Conservation (phyloP, 2,329 filamentous ascomycete species). For the Stagonosporopsis cucurbitacearum region DNA sequence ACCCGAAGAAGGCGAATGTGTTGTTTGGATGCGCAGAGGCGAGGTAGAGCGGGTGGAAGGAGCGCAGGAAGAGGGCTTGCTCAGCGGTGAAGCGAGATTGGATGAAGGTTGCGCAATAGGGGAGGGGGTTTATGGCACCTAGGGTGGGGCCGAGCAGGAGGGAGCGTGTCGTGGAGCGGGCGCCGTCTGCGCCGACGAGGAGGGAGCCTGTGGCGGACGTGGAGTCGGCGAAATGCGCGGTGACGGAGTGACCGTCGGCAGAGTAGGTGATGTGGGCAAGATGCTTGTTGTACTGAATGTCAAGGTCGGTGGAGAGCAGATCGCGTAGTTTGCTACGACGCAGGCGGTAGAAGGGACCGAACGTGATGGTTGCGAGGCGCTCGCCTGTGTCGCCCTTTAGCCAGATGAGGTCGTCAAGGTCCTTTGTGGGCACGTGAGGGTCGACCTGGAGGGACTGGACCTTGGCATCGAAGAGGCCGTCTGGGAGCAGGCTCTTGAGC, state of each 20-base stretch:
- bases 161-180: slow-evolving; percentile 40
- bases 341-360: slow-evolving; percentile 47
- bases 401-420: slow-evolving; percentile 44
- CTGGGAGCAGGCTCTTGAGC: slow-evolving; percentile 60
- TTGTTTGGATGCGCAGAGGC: slow-evolving; percentile 53
- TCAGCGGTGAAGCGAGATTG: slow-evolving; percentile 52
- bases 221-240: slow-evolving; percentile 46
- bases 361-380: slow-evolving; percentile 40
- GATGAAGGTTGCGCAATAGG: slow-evolving; percentile 55
- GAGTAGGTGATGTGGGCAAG: slow-evolving; percentile 46
- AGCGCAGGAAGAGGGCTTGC: slow-evolving; percentile 53
- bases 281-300: slow-evolving; percentile 49
- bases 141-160: slow-evolving; percentile 37
- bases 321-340: slow-evolving; percentile 43
- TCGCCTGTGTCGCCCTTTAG: slow-evolving; percentile 47
- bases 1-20: slow-evolving; percentile 55
- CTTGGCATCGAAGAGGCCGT: slow-evolving; percentile 58
- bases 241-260: slow-evolving; percentile 40
- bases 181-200: slow-evolving; percentile 49
- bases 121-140: slow-evolving; percentile 48
- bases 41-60: slow-evolving; percentile 55
- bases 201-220: slow-evolving; percentile 38
- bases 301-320: slow-evolving; percentile 38
- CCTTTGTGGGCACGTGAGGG: slow-evolving; percentile 52
- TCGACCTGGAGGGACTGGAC: slow-evolving; percentile 61